Evolutionary conservation across 495 filamentous ascomycete genomes (phyloP).

Genomic region (Penicillium daleae): DNA sequence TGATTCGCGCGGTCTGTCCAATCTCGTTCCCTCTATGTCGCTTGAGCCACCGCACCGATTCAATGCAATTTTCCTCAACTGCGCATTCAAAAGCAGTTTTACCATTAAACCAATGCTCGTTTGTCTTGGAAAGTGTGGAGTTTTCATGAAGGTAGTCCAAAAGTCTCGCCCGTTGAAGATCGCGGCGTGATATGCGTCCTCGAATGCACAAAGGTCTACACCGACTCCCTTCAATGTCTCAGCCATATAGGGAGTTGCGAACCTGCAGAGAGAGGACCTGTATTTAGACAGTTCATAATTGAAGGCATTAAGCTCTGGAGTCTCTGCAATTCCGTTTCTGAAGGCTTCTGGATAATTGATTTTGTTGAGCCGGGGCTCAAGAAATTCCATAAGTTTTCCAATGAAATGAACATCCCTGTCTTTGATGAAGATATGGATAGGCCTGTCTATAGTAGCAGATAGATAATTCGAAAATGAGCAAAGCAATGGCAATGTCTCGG

Average conservation of each 20-base stretch:
- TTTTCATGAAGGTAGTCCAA: background rate
- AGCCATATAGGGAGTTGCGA: background rate
- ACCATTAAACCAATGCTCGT: background rate
- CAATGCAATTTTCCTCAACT: background rate
- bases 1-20: background rate
- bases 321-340: background rate
- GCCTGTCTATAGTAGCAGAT: background rate
- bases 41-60: background rate
- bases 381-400: background rate
- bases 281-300: background rate
- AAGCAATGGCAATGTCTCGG: background rate
- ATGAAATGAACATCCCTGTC: background rate
- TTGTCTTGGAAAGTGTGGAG: background rate
- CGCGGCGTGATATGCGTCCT: background rate
- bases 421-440: background rate
- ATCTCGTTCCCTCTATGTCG: background rate
- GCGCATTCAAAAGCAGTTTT: background rate
- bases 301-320: background rate
- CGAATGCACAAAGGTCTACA: background rate
- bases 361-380: background rate
- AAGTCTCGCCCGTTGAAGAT: background rate
- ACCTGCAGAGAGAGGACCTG: background rate
- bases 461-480: background rate
- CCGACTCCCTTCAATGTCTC: background rate
- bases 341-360: background rate